Evolutionary conservation across 164 flowering plant genomes (phyloP).

Genomic region (Nymphaea colorata): DNA sequence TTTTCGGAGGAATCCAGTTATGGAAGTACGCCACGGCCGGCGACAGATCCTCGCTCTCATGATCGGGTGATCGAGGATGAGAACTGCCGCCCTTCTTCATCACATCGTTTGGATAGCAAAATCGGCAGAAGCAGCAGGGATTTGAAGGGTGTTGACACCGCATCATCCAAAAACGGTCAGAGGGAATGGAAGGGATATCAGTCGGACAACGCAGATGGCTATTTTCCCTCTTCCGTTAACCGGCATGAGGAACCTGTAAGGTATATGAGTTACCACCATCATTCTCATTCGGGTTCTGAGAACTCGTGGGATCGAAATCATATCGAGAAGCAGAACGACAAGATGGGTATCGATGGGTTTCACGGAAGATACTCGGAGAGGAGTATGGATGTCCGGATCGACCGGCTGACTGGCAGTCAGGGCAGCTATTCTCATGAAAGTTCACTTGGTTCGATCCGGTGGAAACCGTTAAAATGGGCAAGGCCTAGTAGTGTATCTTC

Average conservation of each 20-base stretch:
- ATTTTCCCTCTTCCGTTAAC: constrained; percentile 17
- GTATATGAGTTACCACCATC: constrained; percentile 26
- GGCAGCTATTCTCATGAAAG: constrained; percentile 16
- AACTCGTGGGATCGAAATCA: constrained; percentile 20
- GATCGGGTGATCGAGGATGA: constrained; percentile 56
- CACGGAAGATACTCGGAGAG: constrained; percentile 3
- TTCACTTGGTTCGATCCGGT: constrained; percentile 35
- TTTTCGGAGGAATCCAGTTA: constrained; percentile 45
- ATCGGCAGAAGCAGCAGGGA: constrained; percentile 43
- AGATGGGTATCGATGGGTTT: constrained; percentile 30
- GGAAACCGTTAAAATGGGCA: constrained; percentile 79
- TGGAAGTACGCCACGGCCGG: constrained; percentile 25
- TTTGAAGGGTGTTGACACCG: constrained; percentile 18
- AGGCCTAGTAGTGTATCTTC: constrained; percentile 73
- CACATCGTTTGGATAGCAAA: constrained; percentile 35
- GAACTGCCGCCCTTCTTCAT: constrained; percentile 21
- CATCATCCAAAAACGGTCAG: constrained; percentile 18
- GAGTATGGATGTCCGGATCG: neutral
- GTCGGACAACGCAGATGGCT: constrained; percentile 33
- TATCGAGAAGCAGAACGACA: constrained; percentile 40
- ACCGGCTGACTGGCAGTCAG: neutral
- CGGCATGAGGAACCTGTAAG: constrained; percentile 21
- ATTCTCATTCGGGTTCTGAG: constrained; percentile 28
- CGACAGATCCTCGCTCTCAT: constrained; percentile 21
- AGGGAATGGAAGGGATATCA: constrained; percentile 47